Conservation (phyloP, 2,329 filamentous ascomycete genomes). For the Xylaria sp. region DNA sequence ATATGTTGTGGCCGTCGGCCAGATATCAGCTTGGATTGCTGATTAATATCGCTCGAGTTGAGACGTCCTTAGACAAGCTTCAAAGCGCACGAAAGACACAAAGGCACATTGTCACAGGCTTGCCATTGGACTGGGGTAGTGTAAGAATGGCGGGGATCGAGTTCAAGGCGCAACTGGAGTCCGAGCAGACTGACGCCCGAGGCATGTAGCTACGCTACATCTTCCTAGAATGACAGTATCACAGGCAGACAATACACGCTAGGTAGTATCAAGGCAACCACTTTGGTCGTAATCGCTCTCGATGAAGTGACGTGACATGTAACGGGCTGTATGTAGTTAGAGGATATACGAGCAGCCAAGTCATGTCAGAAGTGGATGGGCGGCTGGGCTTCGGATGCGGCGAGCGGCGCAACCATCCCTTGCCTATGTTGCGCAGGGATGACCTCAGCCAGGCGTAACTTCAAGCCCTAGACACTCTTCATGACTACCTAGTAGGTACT, state of each 20-base stretch:
- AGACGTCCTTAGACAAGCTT: neutral
- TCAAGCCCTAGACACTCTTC: neutral
- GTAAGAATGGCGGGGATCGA: neutral
- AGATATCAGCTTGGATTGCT: neutral
- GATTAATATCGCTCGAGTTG: neutral
- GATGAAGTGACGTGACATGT: neutral
- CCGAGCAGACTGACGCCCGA: constrained; percentile 1
- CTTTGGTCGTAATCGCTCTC: constrained; percentile 21
- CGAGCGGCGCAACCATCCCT: neutral
- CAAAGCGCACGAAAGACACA: neutral
- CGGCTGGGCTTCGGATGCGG: neutral
- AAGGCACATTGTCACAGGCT: neutral
- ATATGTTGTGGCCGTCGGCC: neutral
- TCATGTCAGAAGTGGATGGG: neutral
- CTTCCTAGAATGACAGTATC: constrained; percentile 26
- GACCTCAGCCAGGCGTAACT: neutral
- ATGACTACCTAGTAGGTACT: neutral
- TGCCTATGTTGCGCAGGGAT: neutral
- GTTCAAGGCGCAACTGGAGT: constrained; percentile 8
- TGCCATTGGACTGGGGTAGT: neutral
- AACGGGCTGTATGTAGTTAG: neutral
- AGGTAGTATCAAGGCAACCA: constrained; percentile 38
- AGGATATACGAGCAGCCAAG: neutral
- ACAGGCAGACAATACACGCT: constrained; percentile 37
- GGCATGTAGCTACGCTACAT: neutral